Evolutionary conservation across 2,329 filamentous ascomycete genomes (phyloP).

Genomic region (Diaporthe vexans): DNA sequence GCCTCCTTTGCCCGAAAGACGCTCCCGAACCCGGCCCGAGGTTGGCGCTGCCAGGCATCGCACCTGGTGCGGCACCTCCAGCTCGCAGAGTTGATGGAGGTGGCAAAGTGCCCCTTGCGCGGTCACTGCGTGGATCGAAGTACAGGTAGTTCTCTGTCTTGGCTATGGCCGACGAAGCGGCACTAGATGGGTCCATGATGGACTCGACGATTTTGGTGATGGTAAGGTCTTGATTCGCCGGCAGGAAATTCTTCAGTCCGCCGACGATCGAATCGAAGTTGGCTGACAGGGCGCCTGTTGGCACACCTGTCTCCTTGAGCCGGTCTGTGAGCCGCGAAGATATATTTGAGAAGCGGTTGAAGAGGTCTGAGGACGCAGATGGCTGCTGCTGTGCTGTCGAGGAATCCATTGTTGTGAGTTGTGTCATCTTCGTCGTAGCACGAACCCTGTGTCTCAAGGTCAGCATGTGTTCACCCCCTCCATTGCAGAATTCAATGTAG

Average conservation of each 20-base stretch:
- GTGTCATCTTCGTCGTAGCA: constrained; percentile 97
- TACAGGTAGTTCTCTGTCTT: constrained; percentile 98
- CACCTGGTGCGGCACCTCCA: constrained; percentile 48
- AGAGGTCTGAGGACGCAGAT: constrained; percentile 78
- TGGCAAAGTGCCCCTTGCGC: constrained; percentile 92
- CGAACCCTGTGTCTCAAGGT: constrained; percentile 74
- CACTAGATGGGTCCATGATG: constrained; percentile 94
- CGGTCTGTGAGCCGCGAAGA: constrained; percentile 93
- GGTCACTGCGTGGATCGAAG: constrained; percentile 94
- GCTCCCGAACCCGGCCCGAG: constrained; percentile 77
- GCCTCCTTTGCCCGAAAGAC: constrained; percentile 90
- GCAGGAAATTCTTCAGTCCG: constrained; percentile 98
- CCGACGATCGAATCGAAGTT: constrained; percentile 97
- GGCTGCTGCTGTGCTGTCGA: constrained; percentile 74
- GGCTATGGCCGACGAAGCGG: constrained; percentile 90
- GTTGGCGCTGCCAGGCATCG: constrained; percentile 58
- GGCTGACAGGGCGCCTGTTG: constrained; percentile 74
- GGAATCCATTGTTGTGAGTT: constrained; percentile 91
- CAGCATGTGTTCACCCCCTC: constrained; percentile 43
- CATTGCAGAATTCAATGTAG: constrained; percentile 19
- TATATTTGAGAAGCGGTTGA: constrained; percentile 93
- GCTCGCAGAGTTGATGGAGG: constrained; percentile 75
- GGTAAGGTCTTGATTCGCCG: constrained; percentile 93
- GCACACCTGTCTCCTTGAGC: constrained; percentile 89
- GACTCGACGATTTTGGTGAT: constrained; percentile 98